Evolutionary conservation across 495 filamentous ascomycete genomes (phyloP).

Genomic region (Neurospora sp.): DNA sequence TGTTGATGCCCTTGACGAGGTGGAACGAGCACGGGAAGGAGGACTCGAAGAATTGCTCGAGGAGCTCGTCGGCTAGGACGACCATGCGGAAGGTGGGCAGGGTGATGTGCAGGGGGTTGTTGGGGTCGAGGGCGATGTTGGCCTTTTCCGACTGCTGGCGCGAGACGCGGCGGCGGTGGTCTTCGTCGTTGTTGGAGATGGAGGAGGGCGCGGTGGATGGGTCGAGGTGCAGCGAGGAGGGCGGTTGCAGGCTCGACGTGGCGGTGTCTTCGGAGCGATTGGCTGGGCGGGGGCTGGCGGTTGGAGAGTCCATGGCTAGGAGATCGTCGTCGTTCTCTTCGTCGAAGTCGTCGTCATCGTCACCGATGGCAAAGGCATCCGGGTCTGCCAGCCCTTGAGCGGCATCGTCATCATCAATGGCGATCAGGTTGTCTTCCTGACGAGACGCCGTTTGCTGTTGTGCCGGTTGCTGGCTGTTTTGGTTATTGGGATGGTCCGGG

Average conservation of each 20-base stretch:
- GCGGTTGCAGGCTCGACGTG: conserved; percentile 5
- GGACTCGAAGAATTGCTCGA: conserved; percentile 93
- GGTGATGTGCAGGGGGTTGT: conserved; percentile 88
- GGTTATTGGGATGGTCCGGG: conserved; percentile 65
- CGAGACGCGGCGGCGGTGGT: conserved; percentile 32
- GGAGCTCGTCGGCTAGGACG: conserved; percentile 85
- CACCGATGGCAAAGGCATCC: conserved; percentile 66
- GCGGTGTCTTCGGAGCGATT: conserved; percentile 14
- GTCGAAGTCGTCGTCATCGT: conserved; percentile 59
- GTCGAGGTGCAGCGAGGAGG: conserved; percentile 14
- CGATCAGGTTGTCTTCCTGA: conserved; percentile 15
- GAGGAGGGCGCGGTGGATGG: conserved; percentile 5
- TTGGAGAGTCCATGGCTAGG: conserved; percentile 40
- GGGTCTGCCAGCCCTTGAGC: conserved; percentile 31
- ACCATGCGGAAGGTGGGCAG: conserved; percentile 99
- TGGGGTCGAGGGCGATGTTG: conserved; percentile 84
- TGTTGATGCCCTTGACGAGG: conserved; percentile 35
- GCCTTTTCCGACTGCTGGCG: conserved; percentile 52
- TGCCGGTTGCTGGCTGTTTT: conserved; percentile 18
- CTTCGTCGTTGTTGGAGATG: conserved; percentile 1
- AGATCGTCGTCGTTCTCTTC: conserved; percentile 59
- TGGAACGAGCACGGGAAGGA: conserved; percentile 58
- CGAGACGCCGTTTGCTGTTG: conserved; percentile 5
- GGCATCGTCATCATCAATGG: not conserved
- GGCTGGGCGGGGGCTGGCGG: conserved; percentile 26